A percentile compares a stretch with the other conserved stretches of the same genome.
phyloP scores from a whole-genome alignment of 2,329 filamentous ascomycete species.

The Metarhizium brunneum region DNA sequence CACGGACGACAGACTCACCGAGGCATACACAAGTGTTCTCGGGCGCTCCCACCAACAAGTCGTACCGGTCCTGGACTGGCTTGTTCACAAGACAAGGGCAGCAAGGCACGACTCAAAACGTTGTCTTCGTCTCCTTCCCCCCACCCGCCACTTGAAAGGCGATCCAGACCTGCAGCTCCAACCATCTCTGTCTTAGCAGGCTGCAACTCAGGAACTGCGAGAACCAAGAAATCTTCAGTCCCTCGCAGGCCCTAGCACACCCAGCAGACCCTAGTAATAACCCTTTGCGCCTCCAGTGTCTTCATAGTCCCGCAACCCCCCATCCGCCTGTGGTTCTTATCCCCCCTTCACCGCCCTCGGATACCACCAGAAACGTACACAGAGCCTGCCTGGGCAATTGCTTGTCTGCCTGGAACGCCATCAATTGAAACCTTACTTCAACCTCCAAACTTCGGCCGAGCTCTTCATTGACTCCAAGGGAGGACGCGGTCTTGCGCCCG shows the following conservation, averaged over 20 bases:
- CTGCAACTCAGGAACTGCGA: background rate
- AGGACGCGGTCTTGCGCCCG: background rate
- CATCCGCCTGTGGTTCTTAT: background rate
- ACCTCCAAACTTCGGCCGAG: background rate
- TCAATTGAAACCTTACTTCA: background rate
- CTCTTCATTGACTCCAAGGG: background rate
- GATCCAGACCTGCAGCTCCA: slow-evolving; percentile 5
- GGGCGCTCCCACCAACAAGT: background rate
- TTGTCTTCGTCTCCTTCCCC: background rate
- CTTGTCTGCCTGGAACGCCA: background rate
- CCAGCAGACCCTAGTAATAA: background rate
- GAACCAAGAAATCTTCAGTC: background rate
- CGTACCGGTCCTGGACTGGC: background rate
- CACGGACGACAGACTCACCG: background rate
- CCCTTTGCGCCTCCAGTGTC: background rate
- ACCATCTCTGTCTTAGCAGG: slow-evolving; percentile 4
- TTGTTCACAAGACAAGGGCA: background rate
- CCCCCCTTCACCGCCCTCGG: background rate
- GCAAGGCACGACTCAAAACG: background rate
- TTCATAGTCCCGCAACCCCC: background rate
- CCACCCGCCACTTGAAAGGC: background rate
- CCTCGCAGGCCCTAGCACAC: background rate
- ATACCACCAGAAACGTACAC: background rate
- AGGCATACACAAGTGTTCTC: background rate
- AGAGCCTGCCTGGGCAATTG: background rate